phyloP scores from a whole-genome alignment of 192 early-diverging fungal species.

The Gigaspora rosea region DNA sequence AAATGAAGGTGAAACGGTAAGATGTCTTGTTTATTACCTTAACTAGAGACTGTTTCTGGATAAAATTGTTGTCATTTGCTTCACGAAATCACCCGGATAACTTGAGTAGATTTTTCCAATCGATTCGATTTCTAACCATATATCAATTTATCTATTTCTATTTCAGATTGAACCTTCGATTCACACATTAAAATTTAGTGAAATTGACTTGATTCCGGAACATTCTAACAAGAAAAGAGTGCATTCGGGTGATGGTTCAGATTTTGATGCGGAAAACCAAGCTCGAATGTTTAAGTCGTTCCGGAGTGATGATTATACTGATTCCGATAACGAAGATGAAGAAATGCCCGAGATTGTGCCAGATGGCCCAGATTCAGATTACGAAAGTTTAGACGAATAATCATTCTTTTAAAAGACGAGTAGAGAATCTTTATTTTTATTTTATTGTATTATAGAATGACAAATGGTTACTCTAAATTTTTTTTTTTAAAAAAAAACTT shows the following conservation, averaged over 20 bases:
- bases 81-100: too few species aligned
- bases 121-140: too few species aligned
- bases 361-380: conserved; percentile 29
- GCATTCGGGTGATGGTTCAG: not conserved
- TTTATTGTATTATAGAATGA: too few species aligned
- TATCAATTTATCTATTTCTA: not conserved
- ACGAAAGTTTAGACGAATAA: not conserved
- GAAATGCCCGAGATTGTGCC: conserved; percentile 25
- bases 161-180: not conserved
- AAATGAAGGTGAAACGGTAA: too few species aligned
- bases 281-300: not conserved
- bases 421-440: too few species aligned
- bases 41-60: too few species aligned
- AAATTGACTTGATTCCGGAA: not conserved
- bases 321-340: conserved; percentile 12
- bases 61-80: too few species aligned
- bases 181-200: not conserved
- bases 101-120: too few species aligned
- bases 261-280: not conserved
- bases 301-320: not conserved
- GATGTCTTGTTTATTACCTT: too few species aligned
- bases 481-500: too few species aligned
- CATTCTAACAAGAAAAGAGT: not conserved
- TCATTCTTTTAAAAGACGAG: too few species aligned
- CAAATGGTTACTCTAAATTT: too few species aligned